Base-by-base conservation (phyloP, 202 grass and related monocot species). In the Elaeis oleifera region DNA sequence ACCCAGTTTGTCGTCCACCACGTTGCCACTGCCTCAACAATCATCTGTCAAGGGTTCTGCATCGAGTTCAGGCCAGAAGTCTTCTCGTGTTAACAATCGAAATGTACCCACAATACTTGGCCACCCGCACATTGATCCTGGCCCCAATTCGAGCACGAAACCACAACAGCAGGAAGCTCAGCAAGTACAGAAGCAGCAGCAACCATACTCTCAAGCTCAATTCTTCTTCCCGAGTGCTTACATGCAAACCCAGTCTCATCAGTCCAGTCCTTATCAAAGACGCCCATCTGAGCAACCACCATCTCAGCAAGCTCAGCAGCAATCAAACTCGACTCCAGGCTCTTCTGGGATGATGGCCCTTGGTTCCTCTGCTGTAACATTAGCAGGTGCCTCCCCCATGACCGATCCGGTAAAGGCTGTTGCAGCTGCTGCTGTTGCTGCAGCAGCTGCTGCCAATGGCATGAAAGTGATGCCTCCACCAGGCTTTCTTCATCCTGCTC, bases 91-190 rank as follows among this genome's bases (percentile, higher is more conserved):
- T 11, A 77, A 71, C 64, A 80, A 83, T 69, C 80, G 80, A 64
- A 85, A 61, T 51, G 76, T 78, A 61, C 80, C 85, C 55, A 84
- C 94, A 1, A 99, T 99, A 58, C 85, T 94, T 53, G 88, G 88
- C 4, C 88, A 92, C 22, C 82, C 85, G 0, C 85, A 76, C 49
- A 56, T 81, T 5, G 60, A 64, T 8, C 44, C 84, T 49, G 75
- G 68, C 54, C 56, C 81, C 29, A 87, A 79, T 67, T 74, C 63
- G 0, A 80, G 73, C 51, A 80, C 74, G 58, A 96, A 77, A 49
- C 54, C 59, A 51, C 31, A 20, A 8, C 62, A 89, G 60, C 86
- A 85, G 32, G 87, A 96, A 58, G 63, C 82, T 2, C 87, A 89
- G 39, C 27, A 48, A 17, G 32, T 67, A 0, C 65, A 72, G 18